Conservation (phyloP, 2,329 filamentous ascomycete species). For the Diaporthe sp. region DNA sequence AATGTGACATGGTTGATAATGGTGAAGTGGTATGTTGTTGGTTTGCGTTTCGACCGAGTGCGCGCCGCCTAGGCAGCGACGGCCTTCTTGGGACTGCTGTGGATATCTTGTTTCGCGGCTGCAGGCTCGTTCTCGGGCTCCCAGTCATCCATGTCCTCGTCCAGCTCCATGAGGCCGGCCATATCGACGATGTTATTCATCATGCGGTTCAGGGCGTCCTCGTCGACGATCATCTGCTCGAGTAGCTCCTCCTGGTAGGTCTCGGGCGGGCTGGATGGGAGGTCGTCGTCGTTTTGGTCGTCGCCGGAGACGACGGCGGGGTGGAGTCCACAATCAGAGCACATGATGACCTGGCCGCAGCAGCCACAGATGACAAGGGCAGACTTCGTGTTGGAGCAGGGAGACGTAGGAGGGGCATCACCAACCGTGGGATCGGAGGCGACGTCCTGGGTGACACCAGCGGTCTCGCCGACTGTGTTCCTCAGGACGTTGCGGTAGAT, state of each 20-base stretch:
- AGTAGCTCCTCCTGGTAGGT: conserved; percentile 37
- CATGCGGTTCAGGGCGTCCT: conserved; percentile 49
- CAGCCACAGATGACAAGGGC: conserved; percentile 58
- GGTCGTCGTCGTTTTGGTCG: conserved; percentile 41
- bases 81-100: conserved; percentile 3
- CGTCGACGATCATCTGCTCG: conserved; percentile 32
- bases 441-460: conserved; percentile 97
- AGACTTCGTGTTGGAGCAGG: conserved; percentile 35
- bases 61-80: conserved; percentile 14
- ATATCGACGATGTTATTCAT: conserved; percentile 37
- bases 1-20: background rate
- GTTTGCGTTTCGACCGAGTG: background rate
- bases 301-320: conserved; percentile 42
- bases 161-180: conserved; percentile 39
- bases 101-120: background rate
- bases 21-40: background rate
- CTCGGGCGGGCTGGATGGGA: conserved; percentile 34
- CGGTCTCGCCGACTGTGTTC: conserved; percentile 92
- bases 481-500: conserved; percentile 96
- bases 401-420: conserved; percentile 56
- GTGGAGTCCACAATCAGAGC: conserved; percentile 54
- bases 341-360: conserved; percentile 62
- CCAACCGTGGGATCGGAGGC: conserved; percentile 98
- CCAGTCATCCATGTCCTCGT: conserved; percentile 40
- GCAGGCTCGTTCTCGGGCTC: conserved; percentile 40